These are phyloP conservation scores for Malus sylvestris DNA, from an alignment of 306 rosid genomes.

Conservation along the genomic window DNA sequence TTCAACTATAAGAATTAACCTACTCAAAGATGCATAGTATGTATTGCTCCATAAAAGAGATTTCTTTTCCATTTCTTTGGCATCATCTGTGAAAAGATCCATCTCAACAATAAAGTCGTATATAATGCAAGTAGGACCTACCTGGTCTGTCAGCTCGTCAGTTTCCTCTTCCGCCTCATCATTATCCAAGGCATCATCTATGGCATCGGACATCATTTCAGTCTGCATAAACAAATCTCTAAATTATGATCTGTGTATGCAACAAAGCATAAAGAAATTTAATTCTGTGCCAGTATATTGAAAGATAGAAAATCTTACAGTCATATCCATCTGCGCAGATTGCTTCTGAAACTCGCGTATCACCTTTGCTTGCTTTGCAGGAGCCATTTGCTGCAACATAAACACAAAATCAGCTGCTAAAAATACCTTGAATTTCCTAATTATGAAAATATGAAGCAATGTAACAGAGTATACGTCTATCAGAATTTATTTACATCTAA, in stretches of 20 bases:
- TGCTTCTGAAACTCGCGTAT: conserved; percentile 86
- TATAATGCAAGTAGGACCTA: conserved; percentile 24
- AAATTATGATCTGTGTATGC: conserved; percentile 19
- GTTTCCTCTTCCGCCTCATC: conserved; percentile 98
- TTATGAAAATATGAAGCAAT: neutral
- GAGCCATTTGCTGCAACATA: conserved; percentile 85
- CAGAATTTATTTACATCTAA: neutral
- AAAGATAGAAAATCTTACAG: conserved; percentile 53
- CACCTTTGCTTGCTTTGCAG: conserved; percentile 76
- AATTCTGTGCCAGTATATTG: neutral
- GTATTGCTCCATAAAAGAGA: neutral
- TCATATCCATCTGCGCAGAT: conserved; percentile 99
- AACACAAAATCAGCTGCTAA: conserved; percentile 15
- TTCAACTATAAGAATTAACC: neutral
- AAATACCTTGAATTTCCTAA: neutral
- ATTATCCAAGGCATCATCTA: conserved; percentile 86
- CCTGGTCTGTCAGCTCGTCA: conserved; percentile 93
- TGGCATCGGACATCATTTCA: conserved; percentile 97
- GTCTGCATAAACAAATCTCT: conserved; percentile 50
- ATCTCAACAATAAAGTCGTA: neutral
- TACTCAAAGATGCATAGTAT: neutral
- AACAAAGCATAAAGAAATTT: neutral
- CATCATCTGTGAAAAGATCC: neutral
- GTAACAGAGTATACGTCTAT: neutral
- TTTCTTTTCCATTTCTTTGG: neutral